Conservation (phyloP, 495 filamentous ascomycete genomes). For the Lophiostoma macrostomum region DNA sequence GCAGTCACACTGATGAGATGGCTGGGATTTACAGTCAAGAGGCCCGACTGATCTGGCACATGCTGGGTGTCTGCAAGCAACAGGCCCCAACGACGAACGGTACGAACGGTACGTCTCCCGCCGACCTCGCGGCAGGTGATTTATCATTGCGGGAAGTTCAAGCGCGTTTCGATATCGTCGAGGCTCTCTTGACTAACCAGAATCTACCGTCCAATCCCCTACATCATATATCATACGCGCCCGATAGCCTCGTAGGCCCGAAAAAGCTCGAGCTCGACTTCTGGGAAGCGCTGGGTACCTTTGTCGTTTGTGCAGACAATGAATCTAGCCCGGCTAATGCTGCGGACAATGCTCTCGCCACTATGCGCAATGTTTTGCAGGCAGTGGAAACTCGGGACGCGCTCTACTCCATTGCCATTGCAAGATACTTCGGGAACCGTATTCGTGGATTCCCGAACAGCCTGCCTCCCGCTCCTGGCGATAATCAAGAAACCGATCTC, state of each 20-base stretch:
- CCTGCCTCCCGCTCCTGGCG: slow-evolving; percentile 54
- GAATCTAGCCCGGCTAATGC: slow-evolving; percentile 54
- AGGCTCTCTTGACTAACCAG: slow-evolving; percentile 68
- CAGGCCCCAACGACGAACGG: slow-evolving; percentile 33
- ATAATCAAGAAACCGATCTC: slow-evolving; percentile 67
- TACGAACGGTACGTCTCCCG: slow-evolving; percentile 37
- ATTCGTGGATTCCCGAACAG: slow-evolving; percentile 63
- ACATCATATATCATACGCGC: slow-evolving; percentile 25
- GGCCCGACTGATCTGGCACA: slow-evolving; percentile 40
- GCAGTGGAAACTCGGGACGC: slow-evolving; percentile 87
- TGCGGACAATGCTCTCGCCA: slow-evolving; percentile 61
- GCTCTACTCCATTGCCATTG: slow-evolving; percentile 81
- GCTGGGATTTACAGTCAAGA: slow-evolving; percentile 34
- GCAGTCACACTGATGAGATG: slow-evolving; percentile 43
- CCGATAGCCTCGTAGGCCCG: not conserved
- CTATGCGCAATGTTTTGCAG: slow-evolving; percentile 66
- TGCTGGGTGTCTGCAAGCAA: slow-evolving; percentile 37
- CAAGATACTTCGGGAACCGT: slow-evolving; percentile 67
- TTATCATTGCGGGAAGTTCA: slow-evolving; percentile 54
- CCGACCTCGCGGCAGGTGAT: slow-evolving; percentile 50
- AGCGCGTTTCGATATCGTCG: slow-evolving; percentile 67
- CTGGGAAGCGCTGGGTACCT: slow-evolving; percentile 72
- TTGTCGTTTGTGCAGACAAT: slow-evolving; percentile 65
- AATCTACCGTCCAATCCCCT: slow-evolving; percentile 53
- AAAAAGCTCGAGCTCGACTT: slow-evolving; percentile 68